phyloP scores from a whole-genome alignment of 2,329 filamentous ascomycete species.

The Monosporascus sp. region DNA sequence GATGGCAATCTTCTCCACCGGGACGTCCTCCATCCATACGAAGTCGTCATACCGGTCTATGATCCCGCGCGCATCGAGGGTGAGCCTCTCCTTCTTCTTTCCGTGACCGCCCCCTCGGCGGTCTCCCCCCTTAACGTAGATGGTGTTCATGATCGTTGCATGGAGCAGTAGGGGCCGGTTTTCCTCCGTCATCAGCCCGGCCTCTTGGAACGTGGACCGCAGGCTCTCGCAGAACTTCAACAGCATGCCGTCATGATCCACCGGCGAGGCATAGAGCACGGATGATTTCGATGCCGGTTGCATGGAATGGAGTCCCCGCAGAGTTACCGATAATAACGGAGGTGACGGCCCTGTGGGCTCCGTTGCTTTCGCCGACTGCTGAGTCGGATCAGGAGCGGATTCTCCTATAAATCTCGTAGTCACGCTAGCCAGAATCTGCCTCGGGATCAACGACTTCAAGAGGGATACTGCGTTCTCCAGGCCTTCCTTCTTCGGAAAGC shows the following conservation, averaged over 20 bases:
- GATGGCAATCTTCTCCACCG: conserved; percentile 66
- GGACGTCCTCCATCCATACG: conserved; percentile 64
- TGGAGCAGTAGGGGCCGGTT: conserved; percentile 66
- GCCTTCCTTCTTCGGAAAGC: conserved; percentile 47
- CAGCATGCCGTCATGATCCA: conserved; percentile 46
- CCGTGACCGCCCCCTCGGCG: conserved; percentile 16
- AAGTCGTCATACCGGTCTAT: conserved; percentile 57
- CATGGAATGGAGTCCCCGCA: conserved; percentile 57
- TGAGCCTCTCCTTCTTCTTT: conserved; percentile 32
- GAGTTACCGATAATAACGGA: conserved; percentile 35
- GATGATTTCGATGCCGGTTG: conserved; percentile 50
- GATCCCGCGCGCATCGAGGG: conserved; percentile 50
- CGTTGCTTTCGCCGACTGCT: conserved; percentile 10
- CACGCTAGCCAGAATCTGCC: conserved; percentile 31
- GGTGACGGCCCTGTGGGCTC: conserved; percentile 1
- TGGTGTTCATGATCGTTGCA: conserved; percentile 80
- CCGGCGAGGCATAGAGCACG: conserved; percentile 60
- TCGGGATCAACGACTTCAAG: conserved; percentile 32
- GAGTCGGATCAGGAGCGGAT: conserved; percentile 1
- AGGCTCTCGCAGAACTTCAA: conserved; percentile 53
- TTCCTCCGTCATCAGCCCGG: conserved; percentile 52
- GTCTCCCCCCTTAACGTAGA: conserved; percentile 55
- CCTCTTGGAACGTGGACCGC: conserved; percentile 46
- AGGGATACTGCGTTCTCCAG: conserved; percentile 37
- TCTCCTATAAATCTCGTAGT: background rate